Base-by-base conservation (phyloP, 805 yeast genomes). In the Yamadazyma endophytica region DNA sequence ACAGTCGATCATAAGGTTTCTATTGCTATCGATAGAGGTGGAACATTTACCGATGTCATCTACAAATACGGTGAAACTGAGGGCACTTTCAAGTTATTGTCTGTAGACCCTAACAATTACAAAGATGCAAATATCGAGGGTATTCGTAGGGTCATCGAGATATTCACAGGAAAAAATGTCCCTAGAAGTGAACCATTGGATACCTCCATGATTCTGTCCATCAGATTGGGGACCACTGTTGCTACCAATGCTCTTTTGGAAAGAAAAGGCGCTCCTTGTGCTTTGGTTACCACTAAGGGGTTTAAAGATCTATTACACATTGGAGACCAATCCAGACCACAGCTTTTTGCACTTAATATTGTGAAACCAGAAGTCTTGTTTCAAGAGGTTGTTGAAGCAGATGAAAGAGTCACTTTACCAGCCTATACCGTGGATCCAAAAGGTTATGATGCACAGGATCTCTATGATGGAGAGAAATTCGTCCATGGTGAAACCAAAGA, bases 121-220 rank as follows among this genome's bases (percentile, higher is more conserved):
- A 62, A 69, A 2, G 96, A 88, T 64, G 95, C 96, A 1, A 92
- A 94, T 11, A 64, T 87, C 12, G 96, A 87, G 58, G 96, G 95
- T 3, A 83, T 88, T 24, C 69, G 96, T 41, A 62, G 94, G 24
- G 70, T 84, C 0, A 53, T 88, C 35, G 94, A 83, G 50, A 55
- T 59, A 11, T 72, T 74, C 39, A 70, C 77, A 1, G 71, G 73
- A 1, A 52, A 51, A 11, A 32, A 49, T 11, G 79, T 82, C 30
- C 43, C 49, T 6, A 30, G 49, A 30, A 33, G 39, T 17, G 32
- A 28, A 17, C 42, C 37, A n/a, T 37, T 49, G 24, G 49, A 47
- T 24, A 43, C 49, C 12, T 36, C 45, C 6, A 13, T 32, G 2
- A 39, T 49, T 14, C 33, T 42, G 6, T 40, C 48, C n/a, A 46